Evolutionary conservation across 2,329 filamentous ascomycete genomes (phyloP).

Genomic region (Fusarium sp.): DNA sequence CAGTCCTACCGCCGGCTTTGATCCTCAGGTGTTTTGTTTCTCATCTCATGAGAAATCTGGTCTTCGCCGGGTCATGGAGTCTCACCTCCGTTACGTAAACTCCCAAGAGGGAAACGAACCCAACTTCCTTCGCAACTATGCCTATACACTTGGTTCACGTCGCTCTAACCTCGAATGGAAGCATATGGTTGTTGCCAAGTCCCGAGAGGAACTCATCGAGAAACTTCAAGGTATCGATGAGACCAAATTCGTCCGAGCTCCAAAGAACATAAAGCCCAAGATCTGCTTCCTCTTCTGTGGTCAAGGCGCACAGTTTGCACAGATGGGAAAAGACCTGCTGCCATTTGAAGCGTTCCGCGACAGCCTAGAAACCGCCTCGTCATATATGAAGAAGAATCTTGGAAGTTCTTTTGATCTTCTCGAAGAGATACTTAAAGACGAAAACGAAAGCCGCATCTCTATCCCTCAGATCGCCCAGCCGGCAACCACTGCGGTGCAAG

Average conservation of each 20-base stretch:
- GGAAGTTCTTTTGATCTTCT: conserved; percentile 48
- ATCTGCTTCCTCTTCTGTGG: conserved; percentile 57
- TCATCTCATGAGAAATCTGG: conserved; percentile 57
- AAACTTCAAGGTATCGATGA: conserved; percentile 41
- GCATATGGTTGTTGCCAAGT: conserved; percentile 50
- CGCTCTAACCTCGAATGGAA: conserved; percentile 59
- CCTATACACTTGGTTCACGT: conserved; percentile 59
- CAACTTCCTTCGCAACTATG: conserved; percentile 51
- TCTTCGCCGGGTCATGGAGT: conserved; percentile 49
- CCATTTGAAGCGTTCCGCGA: conserved; percentile 54
- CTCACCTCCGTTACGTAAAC: conserved; percentile 48
- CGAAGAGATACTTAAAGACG: conserved; percentile 48
- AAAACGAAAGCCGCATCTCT: conserved; percentile 43
- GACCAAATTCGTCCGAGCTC: conserved; percentile 35
- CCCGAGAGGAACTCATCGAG: conserved; percentile 45
- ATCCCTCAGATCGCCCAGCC: conserved; percentile 53
- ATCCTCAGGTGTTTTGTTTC: conserved; percentile 54
- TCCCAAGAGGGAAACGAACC: conserved; percentile 9
- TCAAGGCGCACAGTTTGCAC: conserved; percentile 56
- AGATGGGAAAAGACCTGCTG: conserved; percentile 56
- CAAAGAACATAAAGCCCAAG: conserved; percentile 41
- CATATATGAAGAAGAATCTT: conserved; percentile 45
- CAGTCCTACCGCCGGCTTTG: not conserved
- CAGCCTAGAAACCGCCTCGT: conserved; percentile 49
- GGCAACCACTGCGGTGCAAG: conserved; percentile 54